phyloP scores from a whole-genome alignment of 352 stramenopile genomes.

The Phytophthora cryptogea region DNA sequence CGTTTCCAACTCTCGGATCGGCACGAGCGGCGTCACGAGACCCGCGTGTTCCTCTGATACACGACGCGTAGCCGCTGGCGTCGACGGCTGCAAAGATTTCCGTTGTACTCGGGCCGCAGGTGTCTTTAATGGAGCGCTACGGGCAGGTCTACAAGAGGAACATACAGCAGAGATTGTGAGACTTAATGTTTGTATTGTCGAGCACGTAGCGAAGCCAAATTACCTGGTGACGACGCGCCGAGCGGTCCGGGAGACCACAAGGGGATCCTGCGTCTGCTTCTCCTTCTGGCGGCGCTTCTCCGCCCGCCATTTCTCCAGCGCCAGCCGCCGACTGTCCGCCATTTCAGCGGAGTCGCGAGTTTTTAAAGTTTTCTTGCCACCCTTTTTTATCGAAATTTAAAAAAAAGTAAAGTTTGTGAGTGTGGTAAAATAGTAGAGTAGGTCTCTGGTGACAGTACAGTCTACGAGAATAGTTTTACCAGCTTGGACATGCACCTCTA shows the following conservation, averaged over 20 bases:
- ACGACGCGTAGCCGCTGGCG: background rate
- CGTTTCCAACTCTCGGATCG: constrained; percentile 21
- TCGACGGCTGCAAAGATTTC: background rate
- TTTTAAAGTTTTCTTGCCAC: constrained; percentile 22
- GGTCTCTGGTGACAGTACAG: too few species aligned
- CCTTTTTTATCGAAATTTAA: constrained; percentile 5
- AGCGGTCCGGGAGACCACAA: background rate
- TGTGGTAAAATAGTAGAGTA: background rate
- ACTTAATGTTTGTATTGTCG: background rate
- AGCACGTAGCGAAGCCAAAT: background rate
- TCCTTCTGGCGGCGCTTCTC: constrained; percentile 41
- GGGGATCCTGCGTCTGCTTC: background rate
- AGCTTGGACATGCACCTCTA: too few species aligned
- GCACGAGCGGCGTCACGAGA: constrained; percentile 7
- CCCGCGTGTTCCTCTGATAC: constrained; percentile 4
- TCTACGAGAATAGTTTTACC: too few species aligned
- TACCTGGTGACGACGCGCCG: constrained; percentile 23
- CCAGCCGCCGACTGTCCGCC: constrained; percentile 56
- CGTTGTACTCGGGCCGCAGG: background rate
- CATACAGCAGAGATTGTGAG: background rate
- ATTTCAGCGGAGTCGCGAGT: constrained; percentile 33
- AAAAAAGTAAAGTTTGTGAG: background rate
- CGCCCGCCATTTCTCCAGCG: constrained; percentile 71
- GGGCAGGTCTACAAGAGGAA: constrained; percentile 5
- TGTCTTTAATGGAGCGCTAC: constrained; percentile 1